Evolutionary conservation across 371 early-diverging fungal genomes (phyloP), one percentile per base, ranked within the genome.

Genomic region (Rhizopus delemar): DNA sequence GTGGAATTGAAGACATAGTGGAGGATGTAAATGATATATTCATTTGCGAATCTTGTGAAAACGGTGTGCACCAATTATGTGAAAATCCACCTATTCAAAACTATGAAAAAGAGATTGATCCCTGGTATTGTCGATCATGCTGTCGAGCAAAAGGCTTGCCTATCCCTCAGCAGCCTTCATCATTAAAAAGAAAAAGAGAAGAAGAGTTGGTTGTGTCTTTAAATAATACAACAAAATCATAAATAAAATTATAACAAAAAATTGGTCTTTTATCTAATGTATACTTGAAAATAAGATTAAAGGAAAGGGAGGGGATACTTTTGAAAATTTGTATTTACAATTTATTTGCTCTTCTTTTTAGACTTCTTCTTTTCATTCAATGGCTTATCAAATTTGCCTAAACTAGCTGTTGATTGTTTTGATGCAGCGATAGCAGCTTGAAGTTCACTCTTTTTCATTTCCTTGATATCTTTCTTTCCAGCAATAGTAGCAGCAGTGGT

Each of bases 371-470:
- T 36, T 8, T n/a, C 43, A 43, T n/a, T 43, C 12, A 43, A 6
- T 43, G 43, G 15, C 15, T 43, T 77, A 73, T 97, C 97, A 66
- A 96, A 96, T 67, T 87, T 88, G 61, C 98, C 98, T 66, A 91
- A 59, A 60, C 89, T 88, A 9, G 98, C 98, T 7, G 97, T 97
- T 39, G 94, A 80, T 34, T 69, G 73, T 68, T 88, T 88, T 45
- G 89, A 81, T 62, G 89, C 74, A 46, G 81, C 78, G 69, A 92
- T 75, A 16, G 86, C 82, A 33, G 72, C 66, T 58, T 89, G 78
- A 43, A 96, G 66, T 68, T 90, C 85, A 61, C 68, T 58, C 80
- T 93, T 94, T 55, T 86, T 83, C 55, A 80, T 60, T 15, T 73
- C 71, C 45, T 70, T 66, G 67, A 64, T 75, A 67, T 60, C 82